Percentiles rank a stretch among this genome's conserved stretches.
Conservation (phyloP, 257 asterid genomes). For the Dorcoceras hygrometricum region DNA sequence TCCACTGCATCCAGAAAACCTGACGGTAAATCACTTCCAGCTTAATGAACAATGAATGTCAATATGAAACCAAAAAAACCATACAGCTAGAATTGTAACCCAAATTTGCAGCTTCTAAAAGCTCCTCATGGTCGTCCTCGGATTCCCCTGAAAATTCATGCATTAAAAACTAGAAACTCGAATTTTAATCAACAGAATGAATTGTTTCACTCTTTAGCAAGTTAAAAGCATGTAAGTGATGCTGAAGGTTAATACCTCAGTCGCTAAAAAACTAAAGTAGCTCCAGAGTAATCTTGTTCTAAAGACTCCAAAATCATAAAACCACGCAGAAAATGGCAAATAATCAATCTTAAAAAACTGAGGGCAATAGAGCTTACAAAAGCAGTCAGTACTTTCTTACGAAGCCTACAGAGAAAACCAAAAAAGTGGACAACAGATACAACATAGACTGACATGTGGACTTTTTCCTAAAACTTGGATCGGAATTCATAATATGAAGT, state of each 20-base stretch:
- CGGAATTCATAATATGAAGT: constrained; percentile 11
- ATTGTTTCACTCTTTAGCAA: constrained; percentile 9
- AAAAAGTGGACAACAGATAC: constrained; percentile 6
- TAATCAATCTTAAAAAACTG: background rate
- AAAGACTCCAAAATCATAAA: background rate
- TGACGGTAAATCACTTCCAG: constrained; percentile 13
- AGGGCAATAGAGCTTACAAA: constrained; percentile 5
- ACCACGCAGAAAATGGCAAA: constrained; percentile 5
- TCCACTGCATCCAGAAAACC: constrained; percentile 46
- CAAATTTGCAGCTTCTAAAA: constrained; percentile 63
- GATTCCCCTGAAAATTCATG: constrained; percentile 65
- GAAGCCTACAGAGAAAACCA: constrained; percentile 8
- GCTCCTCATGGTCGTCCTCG: constrained; percentile 89
- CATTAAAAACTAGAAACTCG: constrained; percentile 2
- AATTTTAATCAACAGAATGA: constrained; percentile 11
- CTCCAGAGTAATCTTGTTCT: background rate
- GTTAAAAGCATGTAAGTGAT: constrained; percentile 8
- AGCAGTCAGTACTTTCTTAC: constrained; percentile 6
- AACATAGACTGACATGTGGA: background rate
- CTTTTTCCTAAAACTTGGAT: constrained; percentile 9
- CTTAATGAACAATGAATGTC: constrained; percentile 9
- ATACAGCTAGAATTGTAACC: constrained; percentile 66
- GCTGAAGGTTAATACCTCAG: background rate
- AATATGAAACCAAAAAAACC: constrained; percentile 16
- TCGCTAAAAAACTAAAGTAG: background rate